Base-by-base conservation (phyloP, 2,329 filamentous ascomycete species). In the Fusarium chuoi region DNA sequence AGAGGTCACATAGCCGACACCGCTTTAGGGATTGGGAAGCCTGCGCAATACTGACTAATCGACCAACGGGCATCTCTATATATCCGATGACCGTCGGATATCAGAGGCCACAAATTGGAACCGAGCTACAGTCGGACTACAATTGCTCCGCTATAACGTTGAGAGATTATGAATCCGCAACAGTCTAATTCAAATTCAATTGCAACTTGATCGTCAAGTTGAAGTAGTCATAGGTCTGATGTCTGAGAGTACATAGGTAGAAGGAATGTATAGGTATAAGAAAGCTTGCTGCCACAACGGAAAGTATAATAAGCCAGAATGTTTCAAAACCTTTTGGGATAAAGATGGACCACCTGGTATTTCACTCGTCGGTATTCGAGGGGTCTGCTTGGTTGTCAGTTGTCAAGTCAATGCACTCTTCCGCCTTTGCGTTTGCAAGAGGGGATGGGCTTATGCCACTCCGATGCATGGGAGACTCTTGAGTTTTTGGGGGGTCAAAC, bases 11-110 rank as follows among this genome's bases (percentile, higher is more conserved):
- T 24, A 18, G 6, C 4, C 8, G 11, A 30, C 4, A 41, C 3
- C 17, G 1, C 11, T 30, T 6, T n/a, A 2, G 15, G 13, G 0
- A 4, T 8, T 7, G 24, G 6, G 26, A 55, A 41, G 20, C 7
- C 6, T 41, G 11, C 1, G 6, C 4, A 17, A 6, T 2, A 41
- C 7, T 55, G 52, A 41, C 52, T 26, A 55, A 55, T 55, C 7
- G 26, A 55, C 3, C 1, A 17, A 18, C 0, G 15, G 36, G 6
- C 5, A 17, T 17, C 14, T 14, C 6, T 17, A 4, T 41, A 30
- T 55, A 55, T 55, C 52, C 36, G 52, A 22, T 9, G 15, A 4
- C 0, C 3, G 20, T 41, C 52, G 36, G 52, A 55, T 41, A 14
- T 8, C 15, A 30, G 24, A 12, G 3, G 11, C 11, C 30, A 7